These are phyloP conservation scores for Crassisporium funariophilum DNA, from an alignment of 768 basidiomycete genomes.

Conservation along the genomic window DNA sequence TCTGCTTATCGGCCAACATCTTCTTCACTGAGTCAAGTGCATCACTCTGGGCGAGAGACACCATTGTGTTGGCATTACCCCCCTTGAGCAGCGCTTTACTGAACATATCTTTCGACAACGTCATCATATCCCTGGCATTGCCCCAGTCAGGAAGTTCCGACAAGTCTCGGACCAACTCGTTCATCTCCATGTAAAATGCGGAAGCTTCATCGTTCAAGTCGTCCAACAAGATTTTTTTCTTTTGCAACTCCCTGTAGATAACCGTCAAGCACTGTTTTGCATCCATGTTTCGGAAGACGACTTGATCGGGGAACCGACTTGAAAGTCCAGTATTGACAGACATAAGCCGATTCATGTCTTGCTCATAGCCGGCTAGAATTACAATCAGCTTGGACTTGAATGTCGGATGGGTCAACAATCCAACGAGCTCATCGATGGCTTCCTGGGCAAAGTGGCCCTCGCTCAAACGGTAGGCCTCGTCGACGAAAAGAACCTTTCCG, in stretches of 20 bases:
- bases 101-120: conserved; percentile 39
- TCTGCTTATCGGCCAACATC: conserved; percentile 6
- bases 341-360: conserved; percentile 65
- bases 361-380: conserved; percentile 70
- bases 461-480: conserved; percentile 68
- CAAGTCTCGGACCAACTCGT: conserved; percentile 39
- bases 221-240: conserved; percentile 39
- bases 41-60: not conserved
- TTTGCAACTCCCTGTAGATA: conserved; percentile 47
- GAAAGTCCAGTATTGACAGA: conserved; percentile 62
- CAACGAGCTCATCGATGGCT: conserved; percentile 72
- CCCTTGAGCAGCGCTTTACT: not conserved
- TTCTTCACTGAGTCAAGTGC: conserved; percentile 1
- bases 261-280: conserved; percentile 51
- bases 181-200: conserved; percentile 35
- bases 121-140: conserved; percentile 67
- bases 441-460: conserved; percentile 69
- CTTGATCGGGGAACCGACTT: conserved; percentile 67
- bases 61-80: not conserved
- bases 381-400: conserved; percentile 64
- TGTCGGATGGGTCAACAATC: conserved; percentile 56
- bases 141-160: conserved; percentile 60
- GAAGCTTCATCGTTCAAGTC: conserved; percentile 37
- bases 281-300: conserved; percentile 54
- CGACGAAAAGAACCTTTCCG: conserved; percentile 69